Evolutionary conservation across 495 filamentous ascomycete species (phyloP).

Genomic region (Coniosporium apollinis): DNA sequence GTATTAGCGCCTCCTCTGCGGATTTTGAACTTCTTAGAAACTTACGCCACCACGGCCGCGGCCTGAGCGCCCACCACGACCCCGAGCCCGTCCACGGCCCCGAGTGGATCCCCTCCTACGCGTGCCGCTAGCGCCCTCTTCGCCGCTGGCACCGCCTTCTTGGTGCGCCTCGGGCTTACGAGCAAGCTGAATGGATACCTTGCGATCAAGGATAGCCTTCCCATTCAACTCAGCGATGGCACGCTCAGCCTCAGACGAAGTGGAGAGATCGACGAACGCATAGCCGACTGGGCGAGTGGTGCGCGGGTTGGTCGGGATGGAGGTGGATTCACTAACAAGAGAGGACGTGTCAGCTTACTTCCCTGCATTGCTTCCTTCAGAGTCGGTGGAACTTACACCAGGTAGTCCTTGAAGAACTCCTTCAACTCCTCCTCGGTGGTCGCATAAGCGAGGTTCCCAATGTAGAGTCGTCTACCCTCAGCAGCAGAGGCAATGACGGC

Average conservation of each 20-base stretch:
- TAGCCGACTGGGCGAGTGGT: conserved; percentile 96
- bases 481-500: conserved; percentile 91
- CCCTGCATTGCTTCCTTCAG: neutral
- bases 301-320: conserved; percentile 97
- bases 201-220: conserved; percentile 90
- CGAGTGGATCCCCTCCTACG: conserved; percentile 23
- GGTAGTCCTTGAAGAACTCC: conserved; percentile 95
- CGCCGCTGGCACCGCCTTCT: conserved; percentile 38
- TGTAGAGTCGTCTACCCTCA: conserved; percentile 96
- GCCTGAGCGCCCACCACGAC: conserved; percentile 63
- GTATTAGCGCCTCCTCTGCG: neutral
- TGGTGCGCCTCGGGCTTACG: conserved; percentile 83
- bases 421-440: conserved; percentile 99
- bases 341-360: conserved; percentile 7
- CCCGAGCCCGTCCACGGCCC: conserved; percentile 30
- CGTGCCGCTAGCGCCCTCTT: conserved; percentile 49
- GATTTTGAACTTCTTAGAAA: conserved; percentile 10
- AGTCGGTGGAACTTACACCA: conserved; percentile 57
- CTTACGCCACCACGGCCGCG: conserved; percentile 63
- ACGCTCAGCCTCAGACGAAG: conserved; percentile 80
- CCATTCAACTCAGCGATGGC: conserved; percentile 89
- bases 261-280: conserved; percentile 94
- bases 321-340: conserved; percentile 73
- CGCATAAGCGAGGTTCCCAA: conserved; percentile 99
- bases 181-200: conserved; percentile 96